phyloP scores from a whole-genome alignment of 2,329 filamentous ascomycete species.

The Ilyonectria robusta region DNA sequence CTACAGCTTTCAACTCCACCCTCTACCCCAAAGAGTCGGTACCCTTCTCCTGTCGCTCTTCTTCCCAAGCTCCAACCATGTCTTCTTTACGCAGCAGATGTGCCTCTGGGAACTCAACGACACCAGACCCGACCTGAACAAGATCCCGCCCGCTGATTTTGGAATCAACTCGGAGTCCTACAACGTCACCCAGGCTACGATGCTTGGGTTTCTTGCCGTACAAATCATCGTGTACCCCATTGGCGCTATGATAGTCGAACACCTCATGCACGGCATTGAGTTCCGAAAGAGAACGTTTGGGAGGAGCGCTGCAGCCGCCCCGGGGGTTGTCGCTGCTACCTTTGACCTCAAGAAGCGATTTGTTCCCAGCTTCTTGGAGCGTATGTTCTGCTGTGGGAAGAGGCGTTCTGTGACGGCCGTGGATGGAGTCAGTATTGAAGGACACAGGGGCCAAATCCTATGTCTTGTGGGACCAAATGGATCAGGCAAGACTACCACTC shows the following conservation, averaged over 20 bases:
- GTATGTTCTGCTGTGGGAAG: conserved; percentile 49
- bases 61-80: conserved; percentile 44
- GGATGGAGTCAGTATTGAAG: conserved; percentile 71
- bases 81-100: conserved; percentile 45
- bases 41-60: conserved; percentile 33
- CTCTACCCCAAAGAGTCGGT: conserved; percentile 10
- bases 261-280: conserved; percentile 53
- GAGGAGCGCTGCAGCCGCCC: conserved; percentile 31
- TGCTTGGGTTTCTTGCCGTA: conserved; percentile 51
- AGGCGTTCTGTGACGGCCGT: conserved; percentile 66
- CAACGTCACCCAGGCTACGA: conserved; percentile 45
- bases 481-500: conserved; percentile 78
- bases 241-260: conserved; percentile 52
- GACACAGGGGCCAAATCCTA: conserved; percentile 73
- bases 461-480: conserved; percentile 79
- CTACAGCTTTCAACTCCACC: conserved; percentile 33
- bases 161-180: conserved; percentile 37
- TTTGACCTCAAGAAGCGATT: conserved; percentile 53
- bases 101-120: conserved; percentile 37
- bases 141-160: conserved; percentile 20
- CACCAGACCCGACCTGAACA: conserved; percentile 18
- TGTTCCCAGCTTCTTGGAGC: conserved; percentile 46
- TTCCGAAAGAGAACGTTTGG: conserved; percentile 47
- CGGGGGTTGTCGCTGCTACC: conserved; percentile 34
- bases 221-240: conserved; percentile 53